Conservation (phyloP, 345 rosid genomes). For the Salix viminalis region DNA sequence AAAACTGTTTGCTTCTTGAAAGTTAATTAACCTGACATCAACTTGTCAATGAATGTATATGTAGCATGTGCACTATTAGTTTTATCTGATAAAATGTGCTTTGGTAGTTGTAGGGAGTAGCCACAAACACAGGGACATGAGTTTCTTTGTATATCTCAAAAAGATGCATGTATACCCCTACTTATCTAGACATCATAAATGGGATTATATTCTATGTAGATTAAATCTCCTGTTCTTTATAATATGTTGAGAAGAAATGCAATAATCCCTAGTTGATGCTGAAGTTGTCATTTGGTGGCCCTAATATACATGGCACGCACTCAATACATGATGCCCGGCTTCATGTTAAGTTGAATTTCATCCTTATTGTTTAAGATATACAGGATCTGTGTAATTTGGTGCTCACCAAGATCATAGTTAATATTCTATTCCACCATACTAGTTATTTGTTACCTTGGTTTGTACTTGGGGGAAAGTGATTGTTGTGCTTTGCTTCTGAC, state of each 20-base stretch:
- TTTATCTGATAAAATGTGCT: neutral
- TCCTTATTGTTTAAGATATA: neutral
- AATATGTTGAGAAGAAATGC: neutral
- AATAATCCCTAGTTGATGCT: neutral
- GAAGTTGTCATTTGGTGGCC: neutral
- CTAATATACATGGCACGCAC: neutral
- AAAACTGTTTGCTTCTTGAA: neutral
- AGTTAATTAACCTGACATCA: neutral
- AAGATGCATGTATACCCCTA: neutral
- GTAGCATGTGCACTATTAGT: neutral
- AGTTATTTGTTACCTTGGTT: neutral
- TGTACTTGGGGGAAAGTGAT: neutral
- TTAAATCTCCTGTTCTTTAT: neutral
- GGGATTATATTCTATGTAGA: neutral
- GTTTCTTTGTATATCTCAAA: neutral
- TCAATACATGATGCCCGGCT: neutral
- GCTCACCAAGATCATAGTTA: neutral
- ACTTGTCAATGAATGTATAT: neutral
- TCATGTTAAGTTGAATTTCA: neutral
- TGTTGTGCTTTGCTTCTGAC: constrained; percentile 1
- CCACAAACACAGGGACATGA: neutral
- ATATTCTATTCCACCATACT: neutral
- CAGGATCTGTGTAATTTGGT: neutral
- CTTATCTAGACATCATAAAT: neutral
- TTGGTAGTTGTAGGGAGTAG: neutral